Percentiles rank a stretch among this genome's conserved stretches.
phyloP scores from a whole-genome alignment of 2,329 filamentous ascomycete genomes.

The Exophiala oligosperma region DNA sequence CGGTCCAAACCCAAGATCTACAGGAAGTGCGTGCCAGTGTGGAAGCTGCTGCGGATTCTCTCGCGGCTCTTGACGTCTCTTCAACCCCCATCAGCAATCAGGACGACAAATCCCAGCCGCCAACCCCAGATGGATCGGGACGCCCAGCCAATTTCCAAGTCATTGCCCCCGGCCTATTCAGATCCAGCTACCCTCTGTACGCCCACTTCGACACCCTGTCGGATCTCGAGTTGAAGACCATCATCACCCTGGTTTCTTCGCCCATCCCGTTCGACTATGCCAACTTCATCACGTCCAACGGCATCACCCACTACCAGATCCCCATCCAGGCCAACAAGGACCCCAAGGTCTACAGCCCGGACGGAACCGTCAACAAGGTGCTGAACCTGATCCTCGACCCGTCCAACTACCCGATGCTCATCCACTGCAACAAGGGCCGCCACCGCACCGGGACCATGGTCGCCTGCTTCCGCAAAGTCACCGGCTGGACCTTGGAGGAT shows the following conservation, averaged over 20 bases:
- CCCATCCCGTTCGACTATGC: conserved; percentile 49
- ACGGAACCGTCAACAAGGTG: conserved; percentile 68
- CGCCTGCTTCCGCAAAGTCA: conserved; percentile 72
- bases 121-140: conserved; percentile 35
- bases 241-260: conserved; percentile 60
- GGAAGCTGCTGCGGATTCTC: conserved; percentile 8
- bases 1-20: not conserved
- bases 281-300: conserved; percentile 64
- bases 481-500: conserved; percentile 63
- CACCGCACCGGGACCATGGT: conserved; percentile 91
- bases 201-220: conserved; percentile 71
- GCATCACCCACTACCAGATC: conserved; percentile 72
- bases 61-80: conserved; percentile 14
- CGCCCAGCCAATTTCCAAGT: conserved; percentile 74
- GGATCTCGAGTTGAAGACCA: conserved; percentile 70
- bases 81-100: conserved; percentile 22
- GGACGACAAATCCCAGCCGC: conserved; percentile 32
- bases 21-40: conserved; percentile 1
- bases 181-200: conserved; percentile 74
- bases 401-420: conserved; percentile 73
- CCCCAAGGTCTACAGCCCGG: conserved; percentile 60
- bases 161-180: conserved; percentile 72
- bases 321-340: conserved; percentile 89
- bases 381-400: conserved; percentile 70
- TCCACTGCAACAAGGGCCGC: conserved; percentile 94